A percentile compares a stretch with the other conserved stretches of the same genome.
Conservation (phyloP, 768 basidiomycete genomes). For the Galerina marginata region DNA sequence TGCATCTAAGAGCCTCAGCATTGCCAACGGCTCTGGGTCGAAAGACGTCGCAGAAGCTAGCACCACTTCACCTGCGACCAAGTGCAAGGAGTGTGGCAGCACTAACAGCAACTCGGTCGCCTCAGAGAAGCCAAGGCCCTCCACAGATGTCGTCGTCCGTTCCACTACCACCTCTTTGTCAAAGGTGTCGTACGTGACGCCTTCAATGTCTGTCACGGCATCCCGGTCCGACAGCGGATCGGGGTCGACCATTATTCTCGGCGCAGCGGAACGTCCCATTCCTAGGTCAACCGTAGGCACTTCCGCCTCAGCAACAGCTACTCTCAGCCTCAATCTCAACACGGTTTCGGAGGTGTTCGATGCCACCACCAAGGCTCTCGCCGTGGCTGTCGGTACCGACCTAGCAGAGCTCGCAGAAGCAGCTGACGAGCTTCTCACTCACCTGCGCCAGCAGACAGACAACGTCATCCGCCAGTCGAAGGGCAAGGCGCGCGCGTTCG, state of each 20-base stretch:
- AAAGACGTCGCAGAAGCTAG: slow-evolving; percentile 19
- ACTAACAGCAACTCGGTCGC: slow-evolving; percentile 12
- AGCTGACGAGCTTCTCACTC: slow-evolving; percentile 59
- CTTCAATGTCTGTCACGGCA: slow-evolving; percentile 32
- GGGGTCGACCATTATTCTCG: slow-evolving; percentile 21
- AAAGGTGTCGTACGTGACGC: slow-evolving; percentile 31
- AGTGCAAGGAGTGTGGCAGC: slow-evolving; percentile 19
- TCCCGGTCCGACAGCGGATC: slow-evolving; percentile 12
- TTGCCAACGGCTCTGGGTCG: slow-evolving; percentile 15
- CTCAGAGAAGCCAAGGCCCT: slow-evolving; percentile 22
- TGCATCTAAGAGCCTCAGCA: slow-evolving; percentile 30
- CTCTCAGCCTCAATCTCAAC: slow-evolving; percentile 41
- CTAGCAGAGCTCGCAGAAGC: slow-evolving; percentile 62
- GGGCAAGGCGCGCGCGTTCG: slow-evolving; percentile 49
- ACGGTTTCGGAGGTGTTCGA: slow-evolving; percentile 57
- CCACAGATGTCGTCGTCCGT: slow-evolving; percentile 32
- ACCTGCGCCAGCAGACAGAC: slow-evolving; percentile 56
- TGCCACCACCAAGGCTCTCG: slow-evolving; percentile 47
- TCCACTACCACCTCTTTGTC: slow-evolving; percentile 26
- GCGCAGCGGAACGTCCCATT: slow-evolving; percentile 17
- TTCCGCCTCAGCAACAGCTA: slow-evolving; percentile 23
- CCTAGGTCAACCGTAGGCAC: slow-evolving; percentile 20
- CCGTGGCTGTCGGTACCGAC: slow-evolving; percentile 54
- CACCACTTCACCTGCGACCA: slow-evolving; percentile 20
- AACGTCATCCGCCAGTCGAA: slow-evolving; percentile 51